A percentile compares a stretch with the other conserved stretches of the same genome.
phyloP scores from a whole-genome alignment of 2,329 filamentous ascomycete species.

The Camptophora hylomeconis region DNA sequence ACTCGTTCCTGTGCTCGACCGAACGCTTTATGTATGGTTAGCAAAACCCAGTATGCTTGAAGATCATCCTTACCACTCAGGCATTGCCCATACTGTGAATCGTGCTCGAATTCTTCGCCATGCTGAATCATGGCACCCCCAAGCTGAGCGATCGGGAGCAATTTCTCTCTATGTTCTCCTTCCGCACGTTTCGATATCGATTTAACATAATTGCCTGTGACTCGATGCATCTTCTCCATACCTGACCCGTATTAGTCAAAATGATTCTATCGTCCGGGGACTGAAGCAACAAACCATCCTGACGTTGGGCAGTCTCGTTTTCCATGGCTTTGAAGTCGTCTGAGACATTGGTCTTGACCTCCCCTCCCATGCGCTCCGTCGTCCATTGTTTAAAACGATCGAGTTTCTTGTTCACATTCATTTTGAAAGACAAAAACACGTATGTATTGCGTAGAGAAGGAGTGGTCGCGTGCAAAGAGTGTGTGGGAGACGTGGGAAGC shows the following conservation, averaged over 20 bases:
- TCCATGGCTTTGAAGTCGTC: constrained; percentile 89
- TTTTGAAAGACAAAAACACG: too few species aligned
- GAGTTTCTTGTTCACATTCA: constrained; percentile 72
- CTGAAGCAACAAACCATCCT: constrained; percentile 53
- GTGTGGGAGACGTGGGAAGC: too few species aligned
- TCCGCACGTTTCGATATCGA: constrained; percentile 75
- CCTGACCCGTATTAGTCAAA: constrained; percentile 39
- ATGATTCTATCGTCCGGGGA: background rate
- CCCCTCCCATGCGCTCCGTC: constrained; percentile 86
- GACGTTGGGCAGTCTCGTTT: constrained; percentile 75
- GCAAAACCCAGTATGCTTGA: background rate
- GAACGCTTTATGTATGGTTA: constrained; percentile 39
- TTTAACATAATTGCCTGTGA: constrained; percentile 77
- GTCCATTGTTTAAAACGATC: constrained; percentile 97
- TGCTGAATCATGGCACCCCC: constrained; percentile 78
- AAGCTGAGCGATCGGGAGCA: constrained; percentile 63
- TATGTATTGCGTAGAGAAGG: too few species aligned
- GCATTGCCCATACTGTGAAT: constrained; percentile 84
- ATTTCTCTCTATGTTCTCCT: constrained; percentile 78
- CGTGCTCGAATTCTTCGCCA: constrained; percentile 80
- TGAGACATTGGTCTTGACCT: constrained; percentile 72
- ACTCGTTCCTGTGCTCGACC: constrained; percentile 82
- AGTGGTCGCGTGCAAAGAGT: too few species aligned
- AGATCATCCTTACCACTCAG: constrained; percentile 46
- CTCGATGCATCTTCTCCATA: constrained; percentile 78